Evolutionary conservation across 176 grass and related monocot genomes (phyloP), one percentile per base, ranked within the genome.

Genomic region (Melocanna baccifera): DNA sequence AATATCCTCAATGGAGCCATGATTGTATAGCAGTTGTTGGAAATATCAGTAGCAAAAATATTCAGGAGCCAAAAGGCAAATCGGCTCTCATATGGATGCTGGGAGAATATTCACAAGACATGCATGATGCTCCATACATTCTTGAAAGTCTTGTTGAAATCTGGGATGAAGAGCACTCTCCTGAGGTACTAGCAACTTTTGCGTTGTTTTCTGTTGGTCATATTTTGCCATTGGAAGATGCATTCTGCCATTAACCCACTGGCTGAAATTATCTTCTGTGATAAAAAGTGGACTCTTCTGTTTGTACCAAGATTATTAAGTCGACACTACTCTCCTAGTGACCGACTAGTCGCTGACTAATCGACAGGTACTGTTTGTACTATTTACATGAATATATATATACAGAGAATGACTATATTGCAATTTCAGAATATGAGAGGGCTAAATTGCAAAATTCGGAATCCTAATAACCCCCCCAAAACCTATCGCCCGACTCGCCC

Each of bases 1-100:
- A 99, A 89, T 99, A 99, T 71, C 97, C 97, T 41, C 97, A 99
- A 52, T 99, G 97, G 97, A 96, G 91, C 85, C 97, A 99, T 87
- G 97, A 99, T 67, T 99, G 97, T 87, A 99, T 99, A 91, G 93
- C 97, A 71, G 97, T 99, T 80, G 97, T 99, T 84, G 93, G 97
- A 78, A 99, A 99, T 90, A 99, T 99, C 58, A 99, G 97, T 76
- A 99, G 93, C 90, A 96, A 94, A 50, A 99, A 93, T 81, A 94
- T 99, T 85, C 93, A 99, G 85, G 93, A 99, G 65, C 97, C 97
- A 41, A 96, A 99, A 91, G 97, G 89, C 29, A 99, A 99, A 93
- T 81, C 97, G 62, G 97, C 97, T 68, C 90, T 94, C 53, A 96
- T 99, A 89, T 99, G 97, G 97, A 99, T 99, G 97, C 78, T 99